Evolutionary conservation across 176 grass and related monocot genomes (phyloP).

Genomic region (Tillandsia leiboldiana): DNA sequence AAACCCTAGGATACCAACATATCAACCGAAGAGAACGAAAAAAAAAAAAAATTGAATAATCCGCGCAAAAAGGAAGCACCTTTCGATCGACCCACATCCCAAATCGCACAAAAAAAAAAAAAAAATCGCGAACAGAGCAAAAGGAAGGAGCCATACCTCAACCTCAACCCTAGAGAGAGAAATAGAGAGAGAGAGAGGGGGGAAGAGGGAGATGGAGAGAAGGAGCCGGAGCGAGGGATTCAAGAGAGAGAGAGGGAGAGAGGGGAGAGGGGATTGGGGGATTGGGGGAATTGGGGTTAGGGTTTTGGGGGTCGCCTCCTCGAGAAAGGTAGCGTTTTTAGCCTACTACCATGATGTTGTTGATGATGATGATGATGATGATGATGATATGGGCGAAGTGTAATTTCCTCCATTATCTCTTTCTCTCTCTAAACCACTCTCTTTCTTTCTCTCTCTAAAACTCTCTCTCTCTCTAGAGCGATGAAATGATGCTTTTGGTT

Average conservation of each 20-base stretch:
- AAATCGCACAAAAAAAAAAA: background rate
- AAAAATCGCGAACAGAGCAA: background rate
- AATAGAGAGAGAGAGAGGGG: background rate
- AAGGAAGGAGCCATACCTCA: background rate
- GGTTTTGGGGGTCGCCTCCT: background rate
- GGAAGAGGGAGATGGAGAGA: background rate
- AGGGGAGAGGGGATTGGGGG: background rate
- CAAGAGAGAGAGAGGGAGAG: background rate
- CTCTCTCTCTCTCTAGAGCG: too few relatives aligned
- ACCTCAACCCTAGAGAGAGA: background rate
- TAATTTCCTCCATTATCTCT: background rate
- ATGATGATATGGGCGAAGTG: slow-evolving; percentile 1
- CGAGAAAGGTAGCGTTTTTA: background rate
- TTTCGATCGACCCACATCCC: background rate
- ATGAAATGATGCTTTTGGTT: too few relatives aligned
- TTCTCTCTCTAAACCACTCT: background rate
- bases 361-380: slow-evolving; percentile 4
- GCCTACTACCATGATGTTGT: background rate
- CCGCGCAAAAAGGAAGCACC: too few relatives aligned
- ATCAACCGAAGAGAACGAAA: too few relatives aligned
- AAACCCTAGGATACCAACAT: too few relatives aligned
- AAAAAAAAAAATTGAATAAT: too few relatives aligned
- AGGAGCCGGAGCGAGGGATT: background rate
- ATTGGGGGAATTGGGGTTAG: background rate
- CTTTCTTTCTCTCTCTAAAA: background rate